Evolutionary conservation across 345 rosid species (phyloP), one percentile per base, ranked within the genome.

Genomic region (Bruguiera parviflora): DNA sequence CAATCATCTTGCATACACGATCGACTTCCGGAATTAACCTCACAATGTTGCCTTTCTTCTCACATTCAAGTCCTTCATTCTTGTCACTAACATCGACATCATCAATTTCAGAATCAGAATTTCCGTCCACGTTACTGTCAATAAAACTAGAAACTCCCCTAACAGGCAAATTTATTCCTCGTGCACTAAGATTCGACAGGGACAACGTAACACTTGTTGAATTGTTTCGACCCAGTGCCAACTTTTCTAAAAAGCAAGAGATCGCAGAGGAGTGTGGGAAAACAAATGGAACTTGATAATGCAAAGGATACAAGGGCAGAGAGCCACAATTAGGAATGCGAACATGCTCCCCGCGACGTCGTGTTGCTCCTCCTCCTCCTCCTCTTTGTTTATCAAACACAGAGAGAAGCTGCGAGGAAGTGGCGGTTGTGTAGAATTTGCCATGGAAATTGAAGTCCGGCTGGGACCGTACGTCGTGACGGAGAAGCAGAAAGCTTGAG

Each of bases 1-100:
- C 89, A 43, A 95, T 92, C 86, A 90, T 89, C 86, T 85, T 87
- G 85, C 98, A 88, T 22, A 92, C 87, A 71, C 85, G 83, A 67
- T 81, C 89, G 22, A 88, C 89, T 80, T 88, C 94, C 64, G 0
- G 77, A 83, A 68, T 87, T 82, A 0, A 77, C 81, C 71, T 67
- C 69, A 24, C 67, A 32, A 27, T 56, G 9, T 0, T 68, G 16
- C 66, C 64, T 16, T 15, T 71, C 53, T 2, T 62, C 33, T 70
- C 80, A 65, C 0, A 51, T 35, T 63, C 68, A 27, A 13, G 20
- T 2, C 15, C 67, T 51, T 39, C 57, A 49, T 28, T 69, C 51
- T 37, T 74, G 8, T 33, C 68, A 25, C 60, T 31, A 18, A 39
- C 11, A 39, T 39, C 47, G 15, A 39, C 47, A 11, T 57, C 69